Base-by-base conservation (phyloP, 495 filamentous ascomycete species). In the Terfezia boudieri region DNA sequence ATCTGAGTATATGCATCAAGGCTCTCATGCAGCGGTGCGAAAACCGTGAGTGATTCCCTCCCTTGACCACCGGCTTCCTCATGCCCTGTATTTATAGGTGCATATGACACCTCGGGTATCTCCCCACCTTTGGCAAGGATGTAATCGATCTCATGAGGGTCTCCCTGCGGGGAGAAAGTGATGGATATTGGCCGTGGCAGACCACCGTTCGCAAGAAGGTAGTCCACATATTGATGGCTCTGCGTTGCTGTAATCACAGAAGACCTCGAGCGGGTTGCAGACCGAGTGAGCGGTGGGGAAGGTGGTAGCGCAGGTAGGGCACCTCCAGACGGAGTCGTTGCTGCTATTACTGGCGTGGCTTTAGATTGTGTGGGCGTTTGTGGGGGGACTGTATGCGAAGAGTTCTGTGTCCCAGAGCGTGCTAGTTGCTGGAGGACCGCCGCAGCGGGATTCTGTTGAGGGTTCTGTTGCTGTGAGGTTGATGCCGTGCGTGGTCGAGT, bases 1-100 rank as follows among this genome's bases (percentile, higher is more conserved):
- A 99, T 86, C 8, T 78, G 73, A 51, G 79, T 71, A 63, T 94
- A 96, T 55, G 89, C 81, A 61, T 94, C 84, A 17, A 99, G 71
- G 11, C 94, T 71, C 49, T 76, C 77, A 61, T 83, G 80, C 60
- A 86, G 81, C 0, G 85, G 84, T 32, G 78, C 76, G 64, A 94
- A 95, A 23, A 92, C 69, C 23, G 49, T 20, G n/a, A 32, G 22
- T 12, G 2, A 12, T 32, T 32, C 26, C 26, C 26, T 32, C n/a
- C 16, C n/a, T 4, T 51, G 16, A 16, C 26, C 49, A 23, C n/a
- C 16, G 49, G 5, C 22, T 17, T 51, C 12, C 4, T 17, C 14
- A 48, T 65, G 59, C 12, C 56, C 55, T 48, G 61, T 61, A 23
- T 65, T 56, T 9, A 54, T 56, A 49, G 62, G 55, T 20, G 58